These are phyloP conservation scores for Guadua angustifolia DNA, from an alignment of 176 grass and related monocot genomes.

Conservation along the genomic window DNA sequence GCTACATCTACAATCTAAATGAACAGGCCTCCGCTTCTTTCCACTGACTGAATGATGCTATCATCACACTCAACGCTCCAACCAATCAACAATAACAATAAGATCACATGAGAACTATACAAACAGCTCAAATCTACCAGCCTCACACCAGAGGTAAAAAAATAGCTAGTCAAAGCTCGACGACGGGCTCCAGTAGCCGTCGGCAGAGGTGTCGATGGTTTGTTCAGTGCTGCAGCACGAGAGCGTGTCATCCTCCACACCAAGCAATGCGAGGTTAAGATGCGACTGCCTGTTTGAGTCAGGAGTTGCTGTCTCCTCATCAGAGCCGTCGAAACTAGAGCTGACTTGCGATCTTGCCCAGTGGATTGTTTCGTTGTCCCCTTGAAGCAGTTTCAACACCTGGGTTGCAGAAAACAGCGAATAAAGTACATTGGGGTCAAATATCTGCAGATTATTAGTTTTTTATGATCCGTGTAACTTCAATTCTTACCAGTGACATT, in stretches of 20 bases:
- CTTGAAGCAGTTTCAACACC: slow-evolving; percentile 72
- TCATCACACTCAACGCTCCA: slow-evolving; percentile 25
- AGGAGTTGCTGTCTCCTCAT: slow-evolving; percentile 49
- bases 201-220: slow-evolving; percentile 68
- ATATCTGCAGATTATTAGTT: not conserved
- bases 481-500: slow-evolving; percentile 69
- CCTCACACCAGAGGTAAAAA: not conserved
- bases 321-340: slow-evolving; percentile 49
- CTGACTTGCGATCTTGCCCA: slow-evolving; percentile 62
- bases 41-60: not conserved
- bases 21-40: slow-evolving; percentile 27
- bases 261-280: slow-evolving; percentile 78
- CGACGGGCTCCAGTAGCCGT: slow-evolving; percentile 83
- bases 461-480: not conserved
- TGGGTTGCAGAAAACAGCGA: not conserved
- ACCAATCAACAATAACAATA: slow-evolving; percentile 40
- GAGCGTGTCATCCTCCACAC: slow-evolving; percentile 77
- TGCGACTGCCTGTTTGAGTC: slow-evolving; percentile 73
- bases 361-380: slow-evolving; percentile 58
- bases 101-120: slow-evolving; percentile 36
- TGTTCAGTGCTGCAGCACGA: slow-evolving; percentile 80
- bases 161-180: slow-evolving; percentile 72
- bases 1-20: slow-evolving; percentile 21
- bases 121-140: not conserved
- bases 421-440: not conserved